Evolutionary conservation across 176 grass and related monocot genomes (phyloP).

Genomic region (Eragrostis curvula): DNA sequence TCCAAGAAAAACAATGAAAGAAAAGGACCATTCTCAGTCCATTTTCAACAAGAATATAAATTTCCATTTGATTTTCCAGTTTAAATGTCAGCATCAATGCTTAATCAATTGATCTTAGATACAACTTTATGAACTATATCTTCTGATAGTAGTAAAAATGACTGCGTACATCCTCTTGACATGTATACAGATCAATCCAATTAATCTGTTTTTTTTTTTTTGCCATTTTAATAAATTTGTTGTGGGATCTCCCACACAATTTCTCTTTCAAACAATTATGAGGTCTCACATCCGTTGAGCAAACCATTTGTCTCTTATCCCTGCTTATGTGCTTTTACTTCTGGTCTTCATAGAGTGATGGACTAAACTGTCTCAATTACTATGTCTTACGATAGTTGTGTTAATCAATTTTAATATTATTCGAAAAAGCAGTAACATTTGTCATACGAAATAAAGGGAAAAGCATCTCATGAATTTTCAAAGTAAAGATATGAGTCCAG

Average conservation of each 20-base stretch:
- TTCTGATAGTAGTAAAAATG: neutral
- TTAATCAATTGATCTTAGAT: slow-evolving; percentile 19
- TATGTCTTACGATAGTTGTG: too few relatives aligned
- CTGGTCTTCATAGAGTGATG: neutral
- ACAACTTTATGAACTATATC: slow-evolving; percentile 6
- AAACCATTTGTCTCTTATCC: neutral
- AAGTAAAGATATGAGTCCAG: neutral
- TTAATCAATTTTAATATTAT: too few relatives aligned
- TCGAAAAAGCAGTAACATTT: neutral
- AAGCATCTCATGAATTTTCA: neutral
- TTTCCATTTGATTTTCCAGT: neutral
- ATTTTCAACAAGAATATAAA: slow-evolving; percentile 45
- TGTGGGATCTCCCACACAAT: too few relatives aligned
- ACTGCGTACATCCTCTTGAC: slow-evolving; percentile 15
- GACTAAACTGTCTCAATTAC: neutral
- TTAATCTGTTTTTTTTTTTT: slow-evolving; percentile 4
- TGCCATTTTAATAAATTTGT: too few relatives aligned
- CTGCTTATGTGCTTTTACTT: neutral
- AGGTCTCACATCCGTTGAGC: too few relatives aligned
- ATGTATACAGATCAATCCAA: neutral
- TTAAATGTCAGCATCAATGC: slow-evolving; percentile 5
- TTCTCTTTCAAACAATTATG: too few relatives aligned
- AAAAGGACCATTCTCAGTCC: slow-evolving; percentile 32
- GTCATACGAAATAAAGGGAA: neutral
- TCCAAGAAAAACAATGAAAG: neutral